Percentiles rank a stretch among this genome's conserved stretches.
Evolutionary conservation across 192 early-diverging fungal genomes (phyloP).

Genomic region (Backusella morwellensis): DNA sequence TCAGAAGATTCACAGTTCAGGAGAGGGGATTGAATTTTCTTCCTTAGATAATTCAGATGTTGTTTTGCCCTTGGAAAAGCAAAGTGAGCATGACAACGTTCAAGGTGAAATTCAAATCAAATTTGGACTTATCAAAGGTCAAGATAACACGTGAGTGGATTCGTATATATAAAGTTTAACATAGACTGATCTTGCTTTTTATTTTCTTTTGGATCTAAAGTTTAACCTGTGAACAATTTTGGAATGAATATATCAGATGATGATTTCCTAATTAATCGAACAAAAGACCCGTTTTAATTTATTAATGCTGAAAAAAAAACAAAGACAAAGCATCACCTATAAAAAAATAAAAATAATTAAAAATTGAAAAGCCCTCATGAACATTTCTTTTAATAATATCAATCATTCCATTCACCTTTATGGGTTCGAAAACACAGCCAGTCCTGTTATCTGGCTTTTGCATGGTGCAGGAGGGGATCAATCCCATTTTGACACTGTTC

Average conservation of each 20-base stretch:
- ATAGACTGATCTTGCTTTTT: neutral
- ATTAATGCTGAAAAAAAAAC: neutral
- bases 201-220: neutral
- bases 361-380: neutral
- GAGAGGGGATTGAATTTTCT: slow-evolving; percentile 4
- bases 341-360: neutral
- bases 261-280: slow-evolving; percentile 6
- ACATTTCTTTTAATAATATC: neutral
- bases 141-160: neutral
- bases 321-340: neutral
- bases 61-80: slow-evolving; percentile 20
- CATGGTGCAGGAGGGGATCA: slow-evolving; percentile 29
- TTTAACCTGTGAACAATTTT: neutral
- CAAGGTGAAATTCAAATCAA: slow-evolving; percentile 28
- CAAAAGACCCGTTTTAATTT: slow-evolving; percentile 9
- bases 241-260: neutral
- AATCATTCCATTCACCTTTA: neutral
- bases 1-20: slow-evolving; percentile 14
- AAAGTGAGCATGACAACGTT: slow-evolving; percentile 32
- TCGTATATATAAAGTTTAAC: neutral
- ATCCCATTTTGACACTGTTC: slow-evolving; percentile 17
- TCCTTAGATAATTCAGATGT: slow-evolving; percentile 19
- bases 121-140: slow-evolving; percentile 26
- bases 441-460: slow-evolving; percentile 8
- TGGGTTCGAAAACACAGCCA: neutral